Base-by-base conservation (phyloP, 345 rosid species). In the Eucalyptus pauciflora region DNA sequence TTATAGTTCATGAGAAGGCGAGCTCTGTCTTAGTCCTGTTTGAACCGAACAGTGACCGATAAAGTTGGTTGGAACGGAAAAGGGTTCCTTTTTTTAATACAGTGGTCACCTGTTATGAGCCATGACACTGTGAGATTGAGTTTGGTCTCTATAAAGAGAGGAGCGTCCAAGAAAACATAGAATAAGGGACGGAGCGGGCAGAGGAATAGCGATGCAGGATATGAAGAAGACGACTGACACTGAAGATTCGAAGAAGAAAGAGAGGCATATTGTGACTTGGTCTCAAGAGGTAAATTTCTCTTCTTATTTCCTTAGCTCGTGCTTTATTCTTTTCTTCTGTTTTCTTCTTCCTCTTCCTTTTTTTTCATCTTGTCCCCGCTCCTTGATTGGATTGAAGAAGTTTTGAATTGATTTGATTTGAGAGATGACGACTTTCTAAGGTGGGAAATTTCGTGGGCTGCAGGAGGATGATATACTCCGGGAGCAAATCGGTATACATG, bases 391-490 rank as follows among this genome's bases (percentile, higher is more conserved):
- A 83, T 64, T 86, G 88, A 13, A 41, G 88, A 15, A 37, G 79
- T 79, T 88, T 5, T 49, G 51, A 27, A 29, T 89, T 90, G 60
- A 58, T 56, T 87, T 91, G 56, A 87, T 50, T 85, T 51, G 86
- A 45, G 54, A 92, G 93, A 51, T 8, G 29, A 50, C 46, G 91
- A 89, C 89, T 90, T 90, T 76, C 83, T 76, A 71, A 76, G 83
- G 83, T 76, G 83, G 83, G 83, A 76, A 76, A 76, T 86, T 50
- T 87, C 87, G 51, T 91, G 86, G 60, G 86, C 85, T 94, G 89
- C 93, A 98, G 99, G 99, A 98, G 89, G 99, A 98, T 94, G 97
- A 97, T 93, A 93, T 96, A 50, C 96, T 98, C 45, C 94, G 99
- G 22, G 94, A 96, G 87, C 97, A 96, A 91, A 97, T 98, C 81